Evolutionary conservation across 495 filamentous ascomycete genomes (phyloP).

Genomic region (Ascobolus immersus): DNA sequence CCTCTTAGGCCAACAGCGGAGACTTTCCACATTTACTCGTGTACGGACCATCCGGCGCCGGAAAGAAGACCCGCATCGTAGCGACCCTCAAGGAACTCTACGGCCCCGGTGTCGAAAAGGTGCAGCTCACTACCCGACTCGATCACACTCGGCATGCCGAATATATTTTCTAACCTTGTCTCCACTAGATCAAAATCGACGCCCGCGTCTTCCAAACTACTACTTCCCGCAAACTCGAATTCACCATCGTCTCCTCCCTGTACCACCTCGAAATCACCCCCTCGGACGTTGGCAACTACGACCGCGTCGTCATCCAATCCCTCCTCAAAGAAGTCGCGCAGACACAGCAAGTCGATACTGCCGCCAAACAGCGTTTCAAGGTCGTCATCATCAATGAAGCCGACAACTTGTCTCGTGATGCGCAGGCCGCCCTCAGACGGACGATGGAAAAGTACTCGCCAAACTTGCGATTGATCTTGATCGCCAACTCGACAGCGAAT

Average conservation of each 20-base stretch:
- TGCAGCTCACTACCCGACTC: background rate
- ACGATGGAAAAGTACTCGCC: slow-evolving; percentile 99
- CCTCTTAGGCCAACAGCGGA: slow-evolving; percentile 59
- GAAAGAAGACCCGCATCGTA: slow-evolving; percentile 91
- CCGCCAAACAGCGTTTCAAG: slow-evolving; percentile 80
- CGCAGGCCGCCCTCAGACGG: slow-evolving; percentile 75
- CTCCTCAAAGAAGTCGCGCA: slow-evolving; percentile 93
- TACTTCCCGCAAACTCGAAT: slow-evolving; percentile 87
- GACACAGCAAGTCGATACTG: slow-evolving; percentile 85
- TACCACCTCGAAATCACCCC: slow-evolving; percentile 98
- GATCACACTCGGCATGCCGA: background rate
- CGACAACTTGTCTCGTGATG: slow-evolving; percentile 82
- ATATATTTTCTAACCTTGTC: too few species aligned
- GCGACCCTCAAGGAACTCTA: slow-evolving; percentile 81
- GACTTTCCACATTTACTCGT: slow-evolving; percentile 94
- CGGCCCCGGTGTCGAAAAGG: slow-evolving; percentile 70
- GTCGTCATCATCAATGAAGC: slow-evolving; percentile 98
- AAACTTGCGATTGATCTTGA: slow-evolving; percentile 67
- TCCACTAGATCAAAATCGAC: slow-evolving; percentile 62
- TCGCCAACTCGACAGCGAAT: slow-evolving; percentile 86
- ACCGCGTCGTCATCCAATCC: slow-evolving; percentile 85
- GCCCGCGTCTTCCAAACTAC: slow-evolving; percentile 86
- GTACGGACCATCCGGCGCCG: slow-evolving; percentile 85
- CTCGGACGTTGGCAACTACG: slow-evolving; percentile 87
- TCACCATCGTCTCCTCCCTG: slow-evolving; percentile 86